Evolutionary conservation across 73 alveolate species (phyloP).

Genomic region (Paraurostyla sp.): DNA sequence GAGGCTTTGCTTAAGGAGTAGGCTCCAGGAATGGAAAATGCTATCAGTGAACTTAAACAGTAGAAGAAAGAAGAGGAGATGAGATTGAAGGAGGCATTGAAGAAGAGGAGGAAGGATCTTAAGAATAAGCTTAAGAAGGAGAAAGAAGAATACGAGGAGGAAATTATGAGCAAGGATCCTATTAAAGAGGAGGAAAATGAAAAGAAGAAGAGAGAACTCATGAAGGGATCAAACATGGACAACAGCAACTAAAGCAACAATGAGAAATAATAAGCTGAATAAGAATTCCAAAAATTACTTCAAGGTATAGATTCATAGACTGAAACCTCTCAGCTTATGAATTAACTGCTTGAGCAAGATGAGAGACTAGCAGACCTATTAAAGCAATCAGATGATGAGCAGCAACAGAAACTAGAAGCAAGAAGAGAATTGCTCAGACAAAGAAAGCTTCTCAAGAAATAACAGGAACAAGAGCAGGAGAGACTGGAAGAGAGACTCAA

Average conservation of each 20-base stretch:
- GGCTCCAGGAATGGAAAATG: conserved; percentile 53
- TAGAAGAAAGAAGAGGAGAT: conserved; percentile 49
- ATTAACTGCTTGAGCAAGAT: conserved; percentile 18
- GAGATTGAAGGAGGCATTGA: neutral
- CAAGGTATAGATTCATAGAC: conserved; percentile 38
- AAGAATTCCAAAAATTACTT: conserved; percentile 31
- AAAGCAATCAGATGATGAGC: conserved; percentile 49
- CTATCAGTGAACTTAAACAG: conserved; percentile 49
- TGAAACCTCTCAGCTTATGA: conserved; percentile 23
- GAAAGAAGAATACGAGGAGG: conserved; percentile 13
- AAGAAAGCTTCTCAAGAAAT: conserved; percentile 4
- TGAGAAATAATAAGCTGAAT: neutral
- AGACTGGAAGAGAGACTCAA: neutral
- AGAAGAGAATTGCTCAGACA: conserved; percentile 51
- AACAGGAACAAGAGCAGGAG: conserved; percentile 46
- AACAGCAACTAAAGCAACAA: neutral
- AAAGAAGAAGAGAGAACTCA: neutral
- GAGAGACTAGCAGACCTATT: conserved; percentile 3
- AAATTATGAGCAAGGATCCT: conserved; percentile 55
- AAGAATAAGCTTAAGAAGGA: conserved; percentile 25
- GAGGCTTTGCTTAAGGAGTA: neutral
- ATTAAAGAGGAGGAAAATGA: conserved; percentile 11
- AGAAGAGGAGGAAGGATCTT: conserved; percentile 24
- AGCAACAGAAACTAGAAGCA: conserved; percentile 45
- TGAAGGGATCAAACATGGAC: neutral